These are phyloP conservation scores for Narthecium ossifragum DNA, from an alignment of 106 monocot genomes.

Conservation along the genomic window DNA sequence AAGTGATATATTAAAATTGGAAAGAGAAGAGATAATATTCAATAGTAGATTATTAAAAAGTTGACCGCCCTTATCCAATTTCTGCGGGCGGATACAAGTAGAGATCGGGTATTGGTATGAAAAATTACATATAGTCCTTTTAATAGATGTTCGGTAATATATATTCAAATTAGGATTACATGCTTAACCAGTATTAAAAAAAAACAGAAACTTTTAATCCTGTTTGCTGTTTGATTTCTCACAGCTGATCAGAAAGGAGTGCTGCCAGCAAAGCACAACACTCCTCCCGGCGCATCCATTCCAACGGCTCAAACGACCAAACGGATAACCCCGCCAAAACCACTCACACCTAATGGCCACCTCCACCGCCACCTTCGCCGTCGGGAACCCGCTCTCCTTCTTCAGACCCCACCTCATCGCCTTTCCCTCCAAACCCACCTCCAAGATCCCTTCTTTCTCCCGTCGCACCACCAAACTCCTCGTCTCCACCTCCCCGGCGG, in stretches of 20 bases:
- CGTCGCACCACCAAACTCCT: constrained; percentile 1
- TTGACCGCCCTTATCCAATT: no score
- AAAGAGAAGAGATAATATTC: no score
- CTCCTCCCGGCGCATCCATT: neutral
- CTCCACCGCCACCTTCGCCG: neutral
- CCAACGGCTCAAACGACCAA: neutral
- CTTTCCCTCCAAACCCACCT: constrained; percentile 12
- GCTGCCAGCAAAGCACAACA: neutral
- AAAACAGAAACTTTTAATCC: neutral
- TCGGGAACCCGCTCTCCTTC: neutral
- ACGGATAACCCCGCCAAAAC: constrained; percentile 7
- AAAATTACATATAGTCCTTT: neutral
- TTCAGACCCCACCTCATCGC: constrained; percentile 10
- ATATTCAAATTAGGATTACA: neutral
- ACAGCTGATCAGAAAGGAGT: no score
- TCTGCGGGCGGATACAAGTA: no score
- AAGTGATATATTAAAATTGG: no score
- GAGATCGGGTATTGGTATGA: no score
- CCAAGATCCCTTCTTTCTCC: neutral
- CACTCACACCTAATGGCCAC: neutral
- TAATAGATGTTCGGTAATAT: neutral
- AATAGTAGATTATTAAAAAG: no score
- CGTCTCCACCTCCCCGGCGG: constrained; percentile 9
- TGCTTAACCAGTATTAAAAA: neutral
- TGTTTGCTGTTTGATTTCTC: no score